Evolutionary conservation across 768 basidiomycete genomes (phyloP).

Genomic region (Rhodotorula babjevae): DNA sequence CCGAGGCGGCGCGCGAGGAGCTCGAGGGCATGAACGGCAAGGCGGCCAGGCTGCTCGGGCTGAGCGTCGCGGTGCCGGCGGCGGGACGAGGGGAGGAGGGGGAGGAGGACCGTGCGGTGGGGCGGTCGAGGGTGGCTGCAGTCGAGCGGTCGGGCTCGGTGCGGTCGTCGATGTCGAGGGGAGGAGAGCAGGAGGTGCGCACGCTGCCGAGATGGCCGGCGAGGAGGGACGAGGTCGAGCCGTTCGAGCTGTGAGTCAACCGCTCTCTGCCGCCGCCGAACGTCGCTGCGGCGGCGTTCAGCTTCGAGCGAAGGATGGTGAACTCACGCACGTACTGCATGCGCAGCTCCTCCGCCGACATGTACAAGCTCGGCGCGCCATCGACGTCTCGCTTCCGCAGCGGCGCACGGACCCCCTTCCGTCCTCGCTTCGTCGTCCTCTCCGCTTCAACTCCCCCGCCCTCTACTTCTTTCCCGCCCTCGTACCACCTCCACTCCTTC

Average conservation of each 20-base stretch:
- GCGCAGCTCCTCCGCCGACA: neutral
- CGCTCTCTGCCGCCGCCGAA: too few relatives aligned
- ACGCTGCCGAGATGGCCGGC: neutral
- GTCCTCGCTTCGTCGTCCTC: neutral
- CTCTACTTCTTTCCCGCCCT: neutral
- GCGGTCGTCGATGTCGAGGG: neutral
- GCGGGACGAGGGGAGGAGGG: too few relatives aligned
- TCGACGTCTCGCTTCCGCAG: neutral
- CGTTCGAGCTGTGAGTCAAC: slow-evolving; percentile 4
- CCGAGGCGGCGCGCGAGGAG: neutral
- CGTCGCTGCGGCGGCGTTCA: too few relatives aligned
- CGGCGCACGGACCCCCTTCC: neutral
- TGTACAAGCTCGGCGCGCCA: neutral
- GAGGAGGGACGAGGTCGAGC: neutral
- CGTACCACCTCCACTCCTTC: slow-evolving; percentile 2
- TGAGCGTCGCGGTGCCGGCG: neutral
- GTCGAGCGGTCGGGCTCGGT: too few relatives aligned
- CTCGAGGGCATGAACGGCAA: neutral
- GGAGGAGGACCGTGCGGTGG: neutral
- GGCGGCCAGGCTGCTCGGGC: slow-evolving; percentile 5
- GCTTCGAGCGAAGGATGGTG: too few relatives aligned
- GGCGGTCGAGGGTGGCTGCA: neutral
- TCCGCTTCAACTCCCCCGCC: neutral
- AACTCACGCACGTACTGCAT: too few relatives aligned
- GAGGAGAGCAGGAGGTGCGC: neutral